Evolutionary conservation across 2,329 filamentous ascomycete species (phyloP).

Genomic region (Hypoxylon sp.): DNA sequence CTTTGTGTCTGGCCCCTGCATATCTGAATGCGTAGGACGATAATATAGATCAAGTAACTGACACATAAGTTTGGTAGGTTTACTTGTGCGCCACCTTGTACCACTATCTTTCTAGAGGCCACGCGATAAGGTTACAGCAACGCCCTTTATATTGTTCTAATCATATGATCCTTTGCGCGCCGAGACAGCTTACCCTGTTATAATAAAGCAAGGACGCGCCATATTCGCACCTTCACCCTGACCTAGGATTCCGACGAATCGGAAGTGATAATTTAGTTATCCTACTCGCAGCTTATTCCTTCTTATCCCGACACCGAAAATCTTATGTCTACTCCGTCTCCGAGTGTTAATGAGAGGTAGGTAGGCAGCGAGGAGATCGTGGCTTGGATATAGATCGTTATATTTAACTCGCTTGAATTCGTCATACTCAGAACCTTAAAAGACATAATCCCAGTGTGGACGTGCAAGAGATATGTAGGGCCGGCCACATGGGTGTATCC

Average conservation of each 20-base stretch:
- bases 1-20: not conserved
- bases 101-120: not conserved
- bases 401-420: not conserved
- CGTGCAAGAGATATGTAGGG: not conserved
- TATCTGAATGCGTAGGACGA: not conserved
- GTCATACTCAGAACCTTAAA: not conserved
- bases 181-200: not conserved
- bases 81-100: not conserved
- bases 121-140: not conserved
- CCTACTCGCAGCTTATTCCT: constrained; percentile 1
- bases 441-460: not conserved
- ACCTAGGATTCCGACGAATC: not conserved
- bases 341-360: not conserved
- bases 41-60: not conserved
- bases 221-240: not conserved
- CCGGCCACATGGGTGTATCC: not conserved
- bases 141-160: not conserved
- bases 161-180: not conserved
- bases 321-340: not conserved
- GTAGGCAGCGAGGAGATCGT: not conserved
- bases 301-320: constrained; percentile 1
- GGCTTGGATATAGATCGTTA: not conserved
- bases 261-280: constrained; percentile 26
- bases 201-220: not conserved
- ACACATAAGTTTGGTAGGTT: not conserved